A percentile compares a stretch with the other conserved stretches of the same genome.
phyloP scores from a whole-genome alignment of 345 rosid genomes.

The Eucalyptus albens region DNA sequence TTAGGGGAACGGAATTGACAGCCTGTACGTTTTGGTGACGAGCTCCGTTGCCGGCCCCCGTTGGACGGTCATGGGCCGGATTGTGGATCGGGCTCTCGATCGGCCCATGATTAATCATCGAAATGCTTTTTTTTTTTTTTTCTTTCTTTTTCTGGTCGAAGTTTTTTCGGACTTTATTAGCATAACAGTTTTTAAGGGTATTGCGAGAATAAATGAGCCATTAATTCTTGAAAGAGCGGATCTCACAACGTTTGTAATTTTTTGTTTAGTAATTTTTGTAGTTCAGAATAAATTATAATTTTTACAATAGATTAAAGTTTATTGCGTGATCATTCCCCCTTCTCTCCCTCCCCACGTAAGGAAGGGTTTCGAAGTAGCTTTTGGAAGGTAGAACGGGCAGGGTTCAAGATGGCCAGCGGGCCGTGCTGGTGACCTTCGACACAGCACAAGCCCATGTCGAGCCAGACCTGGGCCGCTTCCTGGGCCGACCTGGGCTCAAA shows the following conservation, averaged over 20 bases:
- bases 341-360: not conserved
- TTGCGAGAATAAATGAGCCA: too few species aligned
- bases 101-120: not conserved
- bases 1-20: not conserved
- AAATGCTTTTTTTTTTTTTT: not conserved
- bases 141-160: too few species aligned
- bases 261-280: too few species aligned
- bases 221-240: too few species aligned
- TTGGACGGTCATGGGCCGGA: not conserved
- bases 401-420: not conserved
- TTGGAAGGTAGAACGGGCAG: not conserved
- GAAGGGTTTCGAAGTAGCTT: not conserved
- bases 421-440: not conserved
- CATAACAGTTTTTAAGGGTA: too few species aligned
- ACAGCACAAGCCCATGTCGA: not conserved
- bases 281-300: too few species aligned
- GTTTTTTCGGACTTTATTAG: too few species aligned
- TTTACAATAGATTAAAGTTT: rapidly evolving
- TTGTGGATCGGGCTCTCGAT: not conserved
- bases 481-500: not conserved
- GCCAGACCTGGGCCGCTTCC: not conserved
- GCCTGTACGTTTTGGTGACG: not conserved
- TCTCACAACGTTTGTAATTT: too few species aligned
- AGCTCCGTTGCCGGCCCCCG: not conserved
- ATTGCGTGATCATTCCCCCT: not conserved